Evolutionary conservation across 352 stramenopile species (phyloP), one percentile per base, ranked within the genome.

Genomic region (Phytopythium vexans): DNA sequence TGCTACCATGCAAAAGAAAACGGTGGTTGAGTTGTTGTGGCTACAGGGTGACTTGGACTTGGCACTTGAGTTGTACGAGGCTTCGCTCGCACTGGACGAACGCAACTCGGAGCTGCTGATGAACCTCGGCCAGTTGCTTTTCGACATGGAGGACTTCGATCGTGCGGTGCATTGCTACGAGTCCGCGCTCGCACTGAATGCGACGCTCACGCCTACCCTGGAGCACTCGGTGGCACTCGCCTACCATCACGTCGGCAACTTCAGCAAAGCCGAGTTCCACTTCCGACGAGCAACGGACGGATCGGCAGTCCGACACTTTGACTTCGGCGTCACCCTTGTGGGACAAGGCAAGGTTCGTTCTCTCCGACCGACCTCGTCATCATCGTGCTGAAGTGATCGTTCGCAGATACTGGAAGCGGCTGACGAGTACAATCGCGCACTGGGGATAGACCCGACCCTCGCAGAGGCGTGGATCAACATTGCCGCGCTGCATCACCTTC

Each of bases 391-490:
- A 16, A 48, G 36, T 32, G 12, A 21, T 43, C 14, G 34, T 34
- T 40, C 52, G 15, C 16, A 86, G 75, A 72, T 85, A 35, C n/a
- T 70, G 33, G 59, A 72, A 9, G 73, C 76, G 14, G 66, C 57
- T n/a, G 50, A 57, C 14, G 71, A 67, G 52, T 87, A 78, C 60
- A 74, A 77, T 37, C 41, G 53, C 10, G 76, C 73, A 21, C 51
- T 87, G 9, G 49, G 41, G 10, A 52, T 75, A 4, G 53, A 78
- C 14, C 61, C 60, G 14, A 56, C 49, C 3, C 55, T 73, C 9
- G 37, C 60, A 21, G 34, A 67, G 16, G 83, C 79, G 34, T 76
- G 72, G 55, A 60, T 90, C 27, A 90, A 90, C 54, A 64, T 94
- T 38, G 83, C 81, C 15, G 68, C 77, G 6, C 55, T 90, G 15